phyloP scores from a whole-genome alignment of 1,284 basidiomycete species.

The Ceratorhiza oryzae-sativae region DNA sequence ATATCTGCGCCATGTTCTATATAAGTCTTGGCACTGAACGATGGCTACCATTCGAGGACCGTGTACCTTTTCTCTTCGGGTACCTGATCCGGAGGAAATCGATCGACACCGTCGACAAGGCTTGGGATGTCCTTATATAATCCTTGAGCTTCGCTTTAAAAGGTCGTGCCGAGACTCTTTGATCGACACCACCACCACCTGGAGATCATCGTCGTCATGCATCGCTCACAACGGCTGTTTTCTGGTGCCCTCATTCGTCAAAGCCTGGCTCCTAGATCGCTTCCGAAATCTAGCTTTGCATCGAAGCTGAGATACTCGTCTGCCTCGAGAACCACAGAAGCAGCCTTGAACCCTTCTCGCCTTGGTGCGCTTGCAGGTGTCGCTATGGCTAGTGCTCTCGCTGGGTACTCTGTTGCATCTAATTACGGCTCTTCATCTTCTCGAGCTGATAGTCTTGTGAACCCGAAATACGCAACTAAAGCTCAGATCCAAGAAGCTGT shows the following conservation, averaged over 20 bases:
- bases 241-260: neutral
- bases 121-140: neutral
- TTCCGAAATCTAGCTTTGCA: neutral
- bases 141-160: neutral
- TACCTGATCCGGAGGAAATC: neutral
- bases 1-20: neutral
- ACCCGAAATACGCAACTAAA: conserved; percentile 14
- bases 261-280: neutral
- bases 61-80: conserved; percentile 27
- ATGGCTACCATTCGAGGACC: conserved; percentile 6
- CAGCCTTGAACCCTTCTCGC: neutral
- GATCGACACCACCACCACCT: conserved; percentile 1
- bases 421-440: neutral
- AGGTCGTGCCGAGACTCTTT: neutral
- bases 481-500: conserved; percentile 13
- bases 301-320: conserved; percentile 8
- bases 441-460: neutral
- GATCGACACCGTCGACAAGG: neutral
- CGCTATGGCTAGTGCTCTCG: neutral
- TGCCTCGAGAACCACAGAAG: neutral
- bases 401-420: neutral
- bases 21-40: neutral
- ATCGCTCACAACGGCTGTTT: conserved; percentile 7
- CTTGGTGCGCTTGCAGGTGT: neutral
- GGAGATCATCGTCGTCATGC: conserved; percentile 2